phyloP scores from a whole-genome alignment of 495 filamentous ascomycete species.

The Lasiosphaeria miniovina region DNA sequence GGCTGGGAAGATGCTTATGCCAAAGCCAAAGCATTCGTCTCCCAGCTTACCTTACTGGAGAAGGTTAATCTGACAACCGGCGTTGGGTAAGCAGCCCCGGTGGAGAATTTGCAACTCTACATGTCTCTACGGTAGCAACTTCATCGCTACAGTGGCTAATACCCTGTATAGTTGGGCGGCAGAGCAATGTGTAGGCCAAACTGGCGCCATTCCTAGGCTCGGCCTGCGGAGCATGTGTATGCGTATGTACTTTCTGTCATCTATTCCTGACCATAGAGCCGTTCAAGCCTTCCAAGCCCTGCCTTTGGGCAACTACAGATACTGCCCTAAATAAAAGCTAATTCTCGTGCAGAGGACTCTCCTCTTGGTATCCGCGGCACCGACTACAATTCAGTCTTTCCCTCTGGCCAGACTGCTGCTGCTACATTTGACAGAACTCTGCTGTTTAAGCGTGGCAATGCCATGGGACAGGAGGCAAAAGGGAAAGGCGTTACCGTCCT shows the following conservation, averaged over 20 bases:
- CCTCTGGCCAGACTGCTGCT: constrained; percentile 76
- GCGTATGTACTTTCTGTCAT: constrained; percentile 28
- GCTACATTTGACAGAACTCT: constrained; percentile 71
- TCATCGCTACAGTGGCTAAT: too few relatives aligned
- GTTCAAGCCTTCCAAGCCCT: too few relatives aligned
- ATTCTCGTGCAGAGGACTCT: constrained; percentile 56
- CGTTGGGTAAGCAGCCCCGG: constrained; percentile 56
- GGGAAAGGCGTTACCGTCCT: constrained; percentile 83
- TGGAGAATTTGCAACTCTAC: too few relatives aligned
- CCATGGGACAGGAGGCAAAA: constrained; percentile 76
- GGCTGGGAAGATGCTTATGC: constrained; percentile 77
- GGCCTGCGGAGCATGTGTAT: constrained; percentile 78
- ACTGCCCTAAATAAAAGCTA: too few relatives aligned
- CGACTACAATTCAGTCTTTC: constrained; percentile 78
- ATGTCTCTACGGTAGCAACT: too few relatives aligned
- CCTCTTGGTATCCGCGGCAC: constrained; percentile 78
- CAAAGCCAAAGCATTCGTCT: constrained; percentile 75
- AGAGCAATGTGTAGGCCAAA: constrained; percentile 78
- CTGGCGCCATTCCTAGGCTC: constrained; percentile 68
- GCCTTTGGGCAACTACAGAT: too few relatives aligned
- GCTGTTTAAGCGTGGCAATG: constrained; percentile 71
- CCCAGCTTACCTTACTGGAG: constrained; percentile 77
- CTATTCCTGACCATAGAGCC: too few relatives aligned
- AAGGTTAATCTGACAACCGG: constrained; percentile 94
- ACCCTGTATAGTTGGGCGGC: constrained; percentile 59